Percentiles rank a stretch among this genome's conserved stretches.
Conservation (phyloP, 2,329 filamentous ascomycete species). For the Aspergillus novofumigatus region DNA sequence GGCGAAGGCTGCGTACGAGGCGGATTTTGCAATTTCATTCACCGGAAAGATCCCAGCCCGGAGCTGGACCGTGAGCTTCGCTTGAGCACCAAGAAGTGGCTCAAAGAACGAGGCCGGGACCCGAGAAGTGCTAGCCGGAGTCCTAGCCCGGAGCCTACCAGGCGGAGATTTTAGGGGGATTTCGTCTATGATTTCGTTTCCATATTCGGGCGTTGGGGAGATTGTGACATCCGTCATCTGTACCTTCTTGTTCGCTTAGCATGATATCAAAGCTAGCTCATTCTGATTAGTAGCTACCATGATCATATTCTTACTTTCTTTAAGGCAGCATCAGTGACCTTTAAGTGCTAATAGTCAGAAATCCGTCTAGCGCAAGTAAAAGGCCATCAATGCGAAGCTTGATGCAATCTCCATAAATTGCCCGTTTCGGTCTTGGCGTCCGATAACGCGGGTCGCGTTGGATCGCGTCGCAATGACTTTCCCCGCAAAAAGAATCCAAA, state of each 20-base stretch:
- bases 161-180: slow-evolving; percentile 57
- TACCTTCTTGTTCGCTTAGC: slow-evolving; percentile 14
- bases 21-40: slow-evolving; percentile 99
- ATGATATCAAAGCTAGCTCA: slow-evolving; percentile 28
- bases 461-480: slow-evolving; percentile 6
- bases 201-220: slow-evolving; percentile 19
- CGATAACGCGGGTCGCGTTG: slow-evolving; percentile 9
- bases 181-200: slow-evolving; percentile 11
- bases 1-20: slow-evolving; percentile 94
- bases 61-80: slow-evolving; percentile 86
- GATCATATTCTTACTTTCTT: neutral
- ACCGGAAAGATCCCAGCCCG: slow-evolving; percentile 86
- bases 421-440: slow-evolving; percentile 8
- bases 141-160: slow-evolving; percentile 78
- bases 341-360: neutral
- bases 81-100: slow-evolving; percentile 92
- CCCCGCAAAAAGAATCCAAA: neutral
- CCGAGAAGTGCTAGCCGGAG: slow-evolving; percentile 76
- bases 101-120: slow-evolving; percentile 78
- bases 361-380: neutral
- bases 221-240: slow-evolving; percentile 11
- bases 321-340: neutral
- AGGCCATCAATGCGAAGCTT: too few species aligned
- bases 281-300: slow-evolving; percentile 7
- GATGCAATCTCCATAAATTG: neutral